Conservation (phyloP, 345 rosid species). For the Linum trigynum region DNA sequence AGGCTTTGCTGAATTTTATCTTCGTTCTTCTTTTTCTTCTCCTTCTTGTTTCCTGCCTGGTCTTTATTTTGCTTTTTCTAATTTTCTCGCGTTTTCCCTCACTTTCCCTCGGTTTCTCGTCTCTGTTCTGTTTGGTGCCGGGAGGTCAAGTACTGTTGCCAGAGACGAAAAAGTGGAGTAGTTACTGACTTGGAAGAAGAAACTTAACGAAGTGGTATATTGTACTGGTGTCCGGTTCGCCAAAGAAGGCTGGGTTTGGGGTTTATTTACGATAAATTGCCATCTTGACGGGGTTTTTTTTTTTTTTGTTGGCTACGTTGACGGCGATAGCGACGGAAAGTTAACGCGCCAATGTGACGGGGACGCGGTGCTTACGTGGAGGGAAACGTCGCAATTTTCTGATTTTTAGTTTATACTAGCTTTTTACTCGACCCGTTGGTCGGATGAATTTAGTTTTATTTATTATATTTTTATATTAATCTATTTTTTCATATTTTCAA, state of each 20-base stretch:
- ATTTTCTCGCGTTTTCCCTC: conserved; percentile 2
- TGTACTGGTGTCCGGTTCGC: no score
- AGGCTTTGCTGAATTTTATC: background rate
- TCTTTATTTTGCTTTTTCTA: background rate
- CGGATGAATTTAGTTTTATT: no score
- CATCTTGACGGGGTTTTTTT: no score
- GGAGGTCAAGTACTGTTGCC: no score
- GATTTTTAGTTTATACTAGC: no score
- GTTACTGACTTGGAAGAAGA: background rate
- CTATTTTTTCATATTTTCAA: no score
- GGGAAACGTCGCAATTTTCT: conserved; percentile 18
- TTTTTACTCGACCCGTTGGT: no score
- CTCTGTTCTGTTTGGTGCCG: background rate
- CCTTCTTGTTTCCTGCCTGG: background rate
- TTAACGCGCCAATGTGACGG: background rate
- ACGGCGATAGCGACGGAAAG: background rate
- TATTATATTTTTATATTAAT: no score
- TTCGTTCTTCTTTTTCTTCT: background rate
- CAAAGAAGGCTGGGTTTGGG: no score
- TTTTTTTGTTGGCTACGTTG: no score
- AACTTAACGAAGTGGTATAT: no score
- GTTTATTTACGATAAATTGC: no score
- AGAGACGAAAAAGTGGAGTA: background rate
- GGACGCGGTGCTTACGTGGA: background rate
- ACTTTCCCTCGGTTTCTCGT: conserved; percentile 8